Evolutionary conservation across 2,329 filamentous ascomycete species (phyloP).

Genomic region (Fusarium globosum): DNA sequence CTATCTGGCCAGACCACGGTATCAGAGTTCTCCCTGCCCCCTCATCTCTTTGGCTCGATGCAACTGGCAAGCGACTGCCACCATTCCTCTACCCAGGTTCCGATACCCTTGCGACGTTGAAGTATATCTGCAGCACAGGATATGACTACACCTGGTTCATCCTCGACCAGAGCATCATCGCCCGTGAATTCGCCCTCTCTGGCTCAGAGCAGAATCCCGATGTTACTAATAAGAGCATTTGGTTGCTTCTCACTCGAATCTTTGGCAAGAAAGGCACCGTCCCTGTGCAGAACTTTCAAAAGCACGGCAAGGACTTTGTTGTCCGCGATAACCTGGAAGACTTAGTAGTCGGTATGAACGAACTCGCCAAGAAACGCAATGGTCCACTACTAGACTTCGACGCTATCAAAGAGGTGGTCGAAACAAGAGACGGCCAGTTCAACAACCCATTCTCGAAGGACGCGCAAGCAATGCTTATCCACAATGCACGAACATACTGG

Average conservation of each 20-base stretch:
- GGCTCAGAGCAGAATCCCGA: slow-evolving; percentile 74
- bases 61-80: slow-evolving; percentile 67
- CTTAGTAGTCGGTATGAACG: slow-evolving; percentile 69
- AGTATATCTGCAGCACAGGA: slow-evolving; percentile 69
- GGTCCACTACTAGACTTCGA: slow-evolving; percentile 61
- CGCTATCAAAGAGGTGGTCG: slow-evolving; percentile 59
- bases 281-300: slow-evolving; percentile 68
- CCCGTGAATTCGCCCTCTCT: slow-evolving; percentile 70
- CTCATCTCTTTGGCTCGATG: slow-evolving; percentile 72
- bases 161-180: slow-evolving; percentile 67
- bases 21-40: slow-evolving; percentile 71
- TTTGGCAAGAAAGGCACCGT: slow-evolving; percentile 64
- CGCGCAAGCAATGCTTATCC: slow-evolving; percentile 70
- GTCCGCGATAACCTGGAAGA: slow-evolving; percentile 66
- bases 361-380: slow-evolving; percentile 57
- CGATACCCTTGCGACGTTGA: slow-evolving; percentile 68
- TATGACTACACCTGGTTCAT: slow-evolving; percentile 74
- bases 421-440: slow-evolving; percentile 66
- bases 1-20: slow-evolving; percentile 70
- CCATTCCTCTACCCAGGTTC: slow-evolving; percentile 66
- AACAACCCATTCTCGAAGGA: slow-evolving; percentile 69
- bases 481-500: slow-evolving; percentile 67
- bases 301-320: slow-evolving; percentile 69
- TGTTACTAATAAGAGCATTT: slow-evolving; percentile 66
- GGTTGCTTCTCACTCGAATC: slow-evolving; percentile 62